A percentile compares a stretch with the other conserved stretches of the same genome.
These are phyloP conservation scores for Chaetomium olivaceum DNA, from an alignment of 2,329 filamentous ascomycete species.

Conservation along the genomic window DNA sequence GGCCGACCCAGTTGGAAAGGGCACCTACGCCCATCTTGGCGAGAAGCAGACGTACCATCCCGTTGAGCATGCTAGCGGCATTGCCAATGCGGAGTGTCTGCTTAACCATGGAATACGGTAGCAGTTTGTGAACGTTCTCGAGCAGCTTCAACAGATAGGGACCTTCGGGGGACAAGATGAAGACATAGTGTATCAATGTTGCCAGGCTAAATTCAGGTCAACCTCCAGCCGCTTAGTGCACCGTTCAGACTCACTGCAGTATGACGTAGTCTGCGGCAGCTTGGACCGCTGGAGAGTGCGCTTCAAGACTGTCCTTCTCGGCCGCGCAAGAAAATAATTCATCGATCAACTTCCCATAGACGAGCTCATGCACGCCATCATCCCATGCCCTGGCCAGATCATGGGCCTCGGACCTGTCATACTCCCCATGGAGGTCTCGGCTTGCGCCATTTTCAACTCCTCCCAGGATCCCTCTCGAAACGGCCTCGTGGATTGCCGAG, in stretches of 20 bases:
- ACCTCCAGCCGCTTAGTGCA: background rate
- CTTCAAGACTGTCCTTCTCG: conserved; percentile 62
- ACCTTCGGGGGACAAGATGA: conserved; percentile 73
- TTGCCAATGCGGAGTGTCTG: conserved; percentile 77
- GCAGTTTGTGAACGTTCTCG: conserved; percentile 67
- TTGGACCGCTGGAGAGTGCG: conserved; percentile 61
- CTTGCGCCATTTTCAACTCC: conserved; percentile 49
- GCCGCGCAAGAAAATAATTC: conserved; percentile 62
- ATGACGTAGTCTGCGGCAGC: conserved; percentile 67
- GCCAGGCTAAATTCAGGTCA: conserved; percentile 56
- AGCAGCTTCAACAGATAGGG: conserved; percentile 71
- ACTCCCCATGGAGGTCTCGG: conserved; percentile 42
- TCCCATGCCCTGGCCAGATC: conserved; percentile 67
- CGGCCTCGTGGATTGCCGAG: conserved; percentile 68
- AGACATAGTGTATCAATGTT: conserved; percentile 71
- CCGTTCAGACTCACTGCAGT: conserved; percentile 58
- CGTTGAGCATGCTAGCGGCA: conserved; percentile 78
- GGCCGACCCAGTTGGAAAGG: conserved; percentile 76
- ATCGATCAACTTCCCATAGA: conserved; percentile 69
- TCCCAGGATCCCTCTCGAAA: conserved; percentile 65
- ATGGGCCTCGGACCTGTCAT: conserved; percentile 59
- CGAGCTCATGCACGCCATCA: conserved; percentile 63
- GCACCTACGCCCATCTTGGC: conserved; percentile 75
- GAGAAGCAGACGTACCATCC: conserved; percentile 69
- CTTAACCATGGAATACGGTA: conserved; percentile 70